phyloP scores from a whole-genome alignment of 1,284 basidiomycete genomes.

The Sanghuangporus sanghuang region DNA sequence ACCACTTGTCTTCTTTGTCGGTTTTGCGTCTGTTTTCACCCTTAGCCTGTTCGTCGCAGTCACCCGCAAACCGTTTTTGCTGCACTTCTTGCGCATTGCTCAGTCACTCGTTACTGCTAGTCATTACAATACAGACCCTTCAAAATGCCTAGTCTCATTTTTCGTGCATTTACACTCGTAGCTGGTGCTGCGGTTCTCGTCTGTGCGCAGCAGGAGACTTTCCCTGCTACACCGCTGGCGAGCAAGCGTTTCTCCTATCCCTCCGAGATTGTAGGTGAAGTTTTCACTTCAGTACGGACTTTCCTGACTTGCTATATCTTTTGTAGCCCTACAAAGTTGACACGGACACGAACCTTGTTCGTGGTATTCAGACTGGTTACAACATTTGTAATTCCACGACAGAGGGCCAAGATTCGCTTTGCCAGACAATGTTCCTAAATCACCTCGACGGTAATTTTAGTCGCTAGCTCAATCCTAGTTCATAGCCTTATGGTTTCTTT shows the following conservation, averaged over 20 bases:
- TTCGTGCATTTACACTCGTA: constrained; percentile 36
- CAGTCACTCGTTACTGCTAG: constrained; percentile 15
- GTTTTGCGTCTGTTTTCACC: constrained; percentile 2
- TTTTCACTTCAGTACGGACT: background rate
- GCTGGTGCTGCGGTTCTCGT: constrained; percentile 19
- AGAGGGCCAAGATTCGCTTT: constrained; percentile 40
- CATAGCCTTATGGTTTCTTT: background rate
- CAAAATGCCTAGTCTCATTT: constrained; percentile 40
- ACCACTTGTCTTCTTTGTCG: background rate
- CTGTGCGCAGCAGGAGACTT: constrained; percentile 18
- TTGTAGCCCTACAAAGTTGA: constrained; percentile 31
- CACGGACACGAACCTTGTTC: constrained; percentile 24
- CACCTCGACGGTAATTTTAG: constrained; percentile 24
- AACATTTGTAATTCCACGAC: constrained; percentile 46
- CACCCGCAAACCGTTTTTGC: background rate
- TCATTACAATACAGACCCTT: constrained; percentile 7
- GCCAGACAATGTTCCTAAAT: constrained; percentile 54
- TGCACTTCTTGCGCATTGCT: background rate
- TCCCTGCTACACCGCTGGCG: constrained; percentile 46
- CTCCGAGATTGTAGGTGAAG: constrained; percentile 36
- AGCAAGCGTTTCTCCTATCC: constrained; percentile 48
- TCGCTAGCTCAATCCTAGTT: background rate
- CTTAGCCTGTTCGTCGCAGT: background rate
- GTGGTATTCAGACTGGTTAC: constrained; percentile 38
- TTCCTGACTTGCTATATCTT: background rate